These are phyloP conservation scores for Nicotiana noctiflora DNA, from an alignment of 257 asterid genomes.

Conservation along the genomic window DNA sequence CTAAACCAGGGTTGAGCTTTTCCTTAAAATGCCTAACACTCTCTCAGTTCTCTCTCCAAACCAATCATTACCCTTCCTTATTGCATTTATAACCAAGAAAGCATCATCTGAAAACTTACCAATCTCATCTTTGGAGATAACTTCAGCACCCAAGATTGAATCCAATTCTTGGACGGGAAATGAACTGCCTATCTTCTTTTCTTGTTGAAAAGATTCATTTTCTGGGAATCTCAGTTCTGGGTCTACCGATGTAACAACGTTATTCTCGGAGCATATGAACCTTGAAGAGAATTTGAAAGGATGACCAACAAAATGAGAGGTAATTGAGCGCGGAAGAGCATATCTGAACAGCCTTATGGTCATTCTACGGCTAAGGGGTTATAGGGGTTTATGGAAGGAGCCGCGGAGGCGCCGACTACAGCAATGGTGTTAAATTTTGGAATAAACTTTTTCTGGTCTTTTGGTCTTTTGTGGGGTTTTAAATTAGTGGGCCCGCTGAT, in stretches of 20 bases:
- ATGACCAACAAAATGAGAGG: background rate
- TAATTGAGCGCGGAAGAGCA: background rate
- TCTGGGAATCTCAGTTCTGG: slow-evolving; percentile 19
- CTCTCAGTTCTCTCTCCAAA: slow-evolving; percentile 68
- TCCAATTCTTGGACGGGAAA: slow-evolving; percentile 48
- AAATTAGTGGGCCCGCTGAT: too few relatives aligned
- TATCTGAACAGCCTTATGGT: background rate
- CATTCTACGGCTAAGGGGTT: background rate
- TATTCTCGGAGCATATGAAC: slow-evolving; percentile 27
- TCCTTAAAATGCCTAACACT: slow-evolving; percentile 63
- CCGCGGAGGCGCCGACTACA: background rate
- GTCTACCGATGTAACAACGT: slow-evolving; percentile 26
- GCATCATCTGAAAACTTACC: slow-evolving; percentile 47
- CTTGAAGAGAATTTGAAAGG: slow-evolving; percentile 32
- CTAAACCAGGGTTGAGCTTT: slow-evolving; percentile 56
- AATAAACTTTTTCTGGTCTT: too few relatives aligned
- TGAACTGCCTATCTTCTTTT: slow-evolving; percentile 12
- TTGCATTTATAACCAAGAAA: slow-evolving; percentile 33
- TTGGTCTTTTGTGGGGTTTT: too few relatives aligned
- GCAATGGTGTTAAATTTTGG: too few relatives aligned
- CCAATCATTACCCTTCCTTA: slow-evolving; percentile 42
- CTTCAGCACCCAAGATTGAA: slow-evolving; percentile 23
- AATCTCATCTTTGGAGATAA: slow-evolving; percentile 23
- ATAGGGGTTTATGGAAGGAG: background rate
- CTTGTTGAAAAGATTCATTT: slow-evolving; percentile 17